Evolutionary conservation across 1,139 yeast species (phyloP).

Genomic region (Magnusiomyces paraingens): DNA sequence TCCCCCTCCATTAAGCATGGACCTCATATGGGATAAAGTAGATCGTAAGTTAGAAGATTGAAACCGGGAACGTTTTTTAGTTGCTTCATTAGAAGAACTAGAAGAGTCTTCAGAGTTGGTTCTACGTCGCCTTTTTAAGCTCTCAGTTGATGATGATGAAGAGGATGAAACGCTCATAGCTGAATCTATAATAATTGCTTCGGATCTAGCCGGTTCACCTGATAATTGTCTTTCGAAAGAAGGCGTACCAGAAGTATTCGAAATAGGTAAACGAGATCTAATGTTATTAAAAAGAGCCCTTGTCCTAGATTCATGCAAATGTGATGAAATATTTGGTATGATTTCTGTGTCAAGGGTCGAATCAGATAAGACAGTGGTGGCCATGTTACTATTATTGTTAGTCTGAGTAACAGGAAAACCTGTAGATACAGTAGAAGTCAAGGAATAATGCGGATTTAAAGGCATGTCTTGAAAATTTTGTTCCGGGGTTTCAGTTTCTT

Average conservation of each 20-base stretch:
- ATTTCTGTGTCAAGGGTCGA: no score
- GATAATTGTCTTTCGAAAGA: background rate
- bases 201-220: background rate
- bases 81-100: background rate
- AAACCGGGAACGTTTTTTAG: slow-evolving; percentile 3
- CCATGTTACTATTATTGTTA: background rate
- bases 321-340: no score
- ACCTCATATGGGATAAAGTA: slow-evolving; percentile 6
- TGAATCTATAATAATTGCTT: background rate
- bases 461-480: no score
- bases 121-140: background rate
- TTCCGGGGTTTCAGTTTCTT: no score
- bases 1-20: background rate
- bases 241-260: background rate
- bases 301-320: no score
- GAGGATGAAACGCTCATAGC: background rate
- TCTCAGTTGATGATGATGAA: background rate
- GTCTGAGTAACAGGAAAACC: background rate
- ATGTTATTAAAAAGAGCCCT: background rate
- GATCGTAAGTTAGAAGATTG: background rate
- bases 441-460: background rate
- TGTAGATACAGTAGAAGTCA: background rate
- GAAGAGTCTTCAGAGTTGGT: background rate
- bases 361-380: background rate
- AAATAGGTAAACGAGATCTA: background rate